Base-by-base conservation (phyloP, 106 monocot species). In the Dendrobium chrysotoxum region DNA sequence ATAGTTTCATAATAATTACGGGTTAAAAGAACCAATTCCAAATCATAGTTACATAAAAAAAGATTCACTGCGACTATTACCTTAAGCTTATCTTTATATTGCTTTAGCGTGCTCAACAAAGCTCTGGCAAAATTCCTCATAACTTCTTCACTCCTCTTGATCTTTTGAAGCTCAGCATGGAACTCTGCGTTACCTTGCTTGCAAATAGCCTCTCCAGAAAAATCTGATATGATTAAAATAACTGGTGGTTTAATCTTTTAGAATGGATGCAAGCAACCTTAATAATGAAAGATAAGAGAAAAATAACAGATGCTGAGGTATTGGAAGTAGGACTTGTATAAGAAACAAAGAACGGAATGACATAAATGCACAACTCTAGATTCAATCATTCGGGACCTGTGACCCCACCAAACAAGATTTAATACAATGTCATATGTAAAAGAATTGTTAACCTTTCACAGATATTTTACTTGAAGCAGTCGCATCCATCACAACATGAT, bases 71-170 rank as follows among this genome's bases (percentile, higher is more conserved):
- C 73, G 42, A 72, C 21, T 46, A 84, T 81, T 87, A 94, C 92
- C 88, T 77, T 72, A 76, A 89, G 86, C 58, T 87, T 92, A 28
- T 85, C 55, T 54, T 92, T 95, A 74, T 90, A 90, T 44, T 90
- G 84, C 70, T 92, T 90, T 61, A 92, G 82, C 30, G 86, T 83
- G 76, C 82, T 89, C 95, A 90, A 95, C 39, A 95, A 71, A 83
- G 90, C 90, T 76, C 72, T 87, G 44, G 90, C 82, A 78, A 95
- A 92, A 28, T 87, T 80, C 18, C 64, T 78, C 88, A 90, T 90
- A 15, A 88, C 53, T 79, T 88, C 85, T 72, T 90, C 82, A 78
- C 83, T 84, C 75, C 92, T 86, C 40, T 75, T 84, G 50, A 83
- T 53, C 77, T 58, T 84, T 86, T 57, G 82, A 55, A 88, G 68